phyloP scores from a whole-genome alignment of 2,329 filamentous ascomycete genomes.

The Ophiostoma sp. region DNA sequence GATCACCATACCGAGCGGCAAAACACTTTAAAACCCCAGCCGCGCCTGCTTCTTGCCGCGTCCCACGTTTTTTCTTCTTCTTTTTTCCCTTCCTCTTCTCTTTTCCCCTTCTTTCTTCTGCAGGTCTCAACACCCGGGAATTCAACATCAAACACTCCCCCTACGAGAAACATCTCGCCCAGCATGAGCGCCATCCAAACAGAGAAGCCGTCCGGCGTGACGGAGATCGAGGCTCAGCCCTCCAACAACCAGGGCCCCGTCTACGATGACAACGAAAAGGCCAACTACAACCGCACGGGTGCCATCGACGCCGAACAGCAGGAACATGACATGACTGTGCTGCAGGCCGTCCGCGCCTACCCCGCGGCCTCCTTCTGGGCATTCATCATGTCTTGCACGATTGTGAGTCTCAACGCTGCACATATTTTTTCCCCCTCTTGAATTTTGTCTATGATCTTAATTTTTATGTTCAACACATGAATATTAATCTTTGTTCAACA shows the following conservation, averaged over 20 bases:
- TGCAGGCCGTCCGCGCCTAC: conserved; percentile 39
- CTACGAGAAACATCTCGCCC: conserved; percentile 22
- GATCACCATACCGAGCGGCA: conserved; percentile 6
- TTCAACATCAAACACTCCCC: not conserved
- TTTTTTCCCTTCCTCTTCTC: not conserved
- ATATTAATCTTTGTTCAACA: too few relatives aligned
- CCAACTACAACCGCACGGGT: conserved; percentile 48
- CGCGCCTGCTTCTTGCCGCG: conserved; percentile 17
- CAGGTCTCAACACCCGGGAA: not conserved
- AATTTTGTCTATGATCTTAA: too few relatives aligned
- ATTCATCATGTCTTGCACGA: conserved; percentile 43
- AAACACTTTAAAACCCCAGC: conserved; percentile 14
- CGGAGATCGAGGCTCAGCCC: conserved; percentile 23
- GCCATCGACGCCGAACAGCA: conserved; percentile 58
- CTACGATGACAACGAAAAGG: conserved; percentile 40
- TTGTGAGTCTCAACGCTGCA: conserved; percentile 38
- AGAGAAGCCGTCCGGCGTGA: conserved; percentile 6
- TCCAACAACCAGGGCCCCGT: conserved; percentile 5
- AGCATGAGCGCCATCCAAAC: conserved; percentile 24
- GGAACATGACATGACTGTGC: conserved; percentile 40
- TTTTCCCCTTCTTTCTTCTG: not conserved
- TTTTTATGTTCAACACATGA: too few relatives aligned
- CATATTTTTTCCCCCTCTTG: too few relatives aligned
- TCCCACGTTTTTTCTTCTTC: not conserved
- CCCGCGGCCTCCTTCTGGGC: conserved; percentile 44